These are phyloP conservation scores for Paraleonurus japonicus DNA, from an alignment of 257 asterid genomes.

Conservation along the genomic window DNA sequence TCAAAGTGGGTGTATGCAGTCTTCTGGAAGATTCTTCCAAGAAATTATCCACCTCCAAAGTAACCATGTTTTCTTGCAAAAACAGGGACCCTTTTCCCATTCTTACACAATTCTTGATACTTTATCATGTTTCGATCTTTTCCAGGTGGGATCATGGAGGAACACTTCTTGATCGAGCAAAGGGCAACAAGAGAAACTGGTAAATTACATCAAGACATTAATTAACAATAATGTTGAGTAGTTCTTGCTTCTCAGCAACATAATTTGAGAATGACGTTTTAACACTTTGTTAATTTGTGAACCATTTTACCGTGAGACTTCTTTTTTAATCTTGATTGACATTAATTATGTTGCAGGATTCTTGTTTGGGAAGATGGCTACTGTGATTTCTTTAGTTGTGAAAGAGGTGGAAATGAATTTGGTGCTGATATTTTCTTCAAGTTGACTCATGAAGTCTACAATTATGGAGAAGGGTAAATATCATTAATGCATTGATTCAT, in stretches of 20 bases:
- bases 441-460: conserved; percentile 82
- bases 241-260: too few relatives aligned
- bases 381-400: conserved; percentile 69
- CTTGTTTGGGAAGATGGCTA: conserved; percentile 94
- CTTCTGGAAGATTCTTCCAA: conserved; percentile 82
- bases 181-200: conserved; percentile 85
- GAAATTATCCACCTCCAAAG: conserved; percentile 90
- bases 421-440: conserved; percentile 85
- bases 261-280: too few relatives aligned
- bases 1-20: conserved; percentile 80
- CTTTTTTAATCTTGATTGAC: too few relatives aligned
- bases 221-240: too few relatives aligned
- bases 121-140: background rate
- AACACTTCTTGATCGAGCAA: conserved; percentile 57
- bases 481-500: background rate
- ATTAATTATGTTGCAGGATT: conserved; percentile 78
- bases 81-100: background rate
- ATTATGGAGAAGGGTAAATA: conserved; percentile 80
- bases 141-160: conserved; percentile 84
- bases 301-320: too few relatives aligned
- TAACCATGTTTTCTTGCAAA: conserved; percentile 27
- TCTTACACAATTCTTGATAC: background rate
- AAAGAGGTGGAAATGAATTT: conserved; percentile 48
- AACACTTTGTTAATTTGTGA: too few relatives aligned
- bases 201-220: conserved; percentile 10